phyloP scores from a whole-genome alignment of 495 filamentous ascomycete species.

The Neurospora sp. region DNA sequence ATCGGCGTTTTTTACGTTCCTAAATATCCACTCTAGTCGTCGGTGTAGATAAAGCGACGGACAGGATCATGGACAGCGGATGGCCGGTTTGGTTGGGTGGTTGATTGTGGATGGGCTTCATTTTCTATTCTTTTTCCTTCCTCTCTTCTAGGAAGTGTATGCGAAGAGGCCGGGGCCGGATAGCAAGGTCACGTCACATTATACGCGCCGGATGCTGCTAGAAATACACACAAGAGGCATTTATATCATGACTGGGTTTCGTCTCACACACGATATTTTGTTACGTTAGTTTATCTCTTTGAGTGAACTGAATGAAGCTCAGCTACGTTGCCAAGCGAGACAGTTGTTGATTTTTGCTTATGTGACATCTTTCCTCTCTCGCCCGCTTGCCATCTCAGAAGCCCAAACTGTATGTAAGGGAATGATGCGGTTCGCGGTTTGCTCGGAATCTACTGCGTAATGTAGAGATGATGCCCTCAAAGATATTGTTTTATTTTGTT shows the following conservation, averaged over 20 bases:
- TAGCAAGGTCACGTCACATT: not conserved
- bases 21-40: not conserved
- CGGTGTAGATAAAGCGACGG: not conserved
- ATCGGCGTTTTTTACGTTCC: not conserved
- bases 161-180: not conserved
- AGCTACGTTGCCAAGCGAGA: no score
- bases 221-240: not conserved
- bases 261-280: no score
- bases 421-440: no score
- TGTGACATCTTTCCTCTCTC: no score
- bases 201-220: not conserved
- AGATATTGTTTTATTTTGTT: no score
- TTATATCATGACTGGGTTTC: not conserved
- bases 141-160: not conserved
- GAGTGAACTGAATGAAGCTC: no score
- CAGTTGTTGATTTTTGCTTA: no score
- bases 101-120: not conserved
- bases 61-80: not conserved
- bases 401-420: no score
- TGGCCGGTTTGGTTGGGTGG: not conserved
- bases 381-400: no score
- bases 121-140: not conserved
- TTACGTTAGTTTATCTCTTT: no score
- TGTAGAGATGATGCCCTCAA: no score
- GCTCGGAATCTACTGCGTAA: no score